A percentile compares a stretch with the other conserved stretches of the same genome.
phyloP scores from a whole-genome alignment of 164 flowering plant genomes.

The Tetracentron sinense region DNA sequence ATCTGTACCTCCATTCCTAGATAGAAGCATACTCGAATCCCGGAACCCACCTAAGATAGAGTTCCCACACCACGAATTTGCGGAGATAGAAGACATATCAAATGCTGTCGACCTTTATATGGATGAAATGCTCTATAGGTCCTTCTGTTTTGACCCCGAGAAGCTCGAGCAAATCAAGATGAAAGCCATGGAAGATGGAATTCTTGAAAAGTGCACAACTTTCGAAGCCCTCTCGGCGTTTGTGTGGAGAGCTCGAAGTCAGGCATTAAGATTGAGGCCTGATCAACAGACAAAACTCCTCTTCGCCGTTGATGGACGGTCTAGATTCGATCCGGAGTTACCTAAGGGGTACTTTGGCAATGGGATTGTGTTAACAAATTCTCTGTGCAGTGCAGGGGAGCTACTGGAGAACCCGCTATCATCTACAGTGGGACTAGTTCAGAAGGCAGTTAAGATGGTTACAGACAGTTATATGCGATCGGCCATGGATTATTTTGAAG shows the following conservation, averaged over 20 bases:
- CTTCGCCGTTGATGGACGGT: slow-evolving; percentile 42
- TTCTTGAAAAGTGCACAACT: slow-evolving; percentile 12
- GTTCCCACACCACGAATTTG: slow-evolving; percentile 15
- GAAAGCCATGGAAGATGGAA: slow-evolving; percentile 13
- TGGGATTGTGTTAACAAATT: slow-evolving; percentile 28
- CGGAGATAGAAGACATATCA: slow-evolving; percentile 17
- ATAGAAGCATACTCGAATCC: slow-evolving; percentile 13
- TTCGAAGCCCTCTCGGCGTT: slow-evolving; percentile 44
- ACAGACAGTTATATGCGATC: slow-evolving; percentile 43
- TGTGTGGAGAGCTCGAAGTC: slow-evolving; percentile 38
- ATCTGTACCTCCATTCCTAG: slow-evolving; percentile 7
- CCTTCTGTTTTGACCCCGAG: slow-evolving; percentile 31
- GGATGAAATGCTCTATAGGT: slow-evolving; percentile 16
- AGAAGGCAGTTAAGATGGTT: slow-evolving; percentile 31
- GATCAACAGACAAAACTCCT: slow-evolving; percentile 44
- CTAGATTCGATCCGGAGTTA: slow-evolving; percentile 33
- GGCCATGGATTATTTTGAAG: slow-evolving; percentile 43
- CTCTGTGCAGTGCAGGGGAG: slow-evolving; percentile 20
- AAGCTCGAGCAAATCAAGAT: slow-evolving; percentile 27
- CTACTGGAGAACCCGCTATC: slow-evolving; percentile 14
- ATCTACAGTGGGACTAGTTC: slow-evolving; percentile 26
- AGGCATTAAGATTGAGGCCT: slow-evolving; percentile 25
- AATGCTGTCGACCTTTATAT: slow-evolving; percentile 9
- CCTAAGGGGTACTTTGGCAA: slow-evolving; percentile 54
- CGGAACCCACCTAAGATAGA: slow-evolving; percentile 17